Evolutionary conservation across 1,139 yeast genomes (phyloP).

Genomic region (Yamadazyma triangularis): DNA sequence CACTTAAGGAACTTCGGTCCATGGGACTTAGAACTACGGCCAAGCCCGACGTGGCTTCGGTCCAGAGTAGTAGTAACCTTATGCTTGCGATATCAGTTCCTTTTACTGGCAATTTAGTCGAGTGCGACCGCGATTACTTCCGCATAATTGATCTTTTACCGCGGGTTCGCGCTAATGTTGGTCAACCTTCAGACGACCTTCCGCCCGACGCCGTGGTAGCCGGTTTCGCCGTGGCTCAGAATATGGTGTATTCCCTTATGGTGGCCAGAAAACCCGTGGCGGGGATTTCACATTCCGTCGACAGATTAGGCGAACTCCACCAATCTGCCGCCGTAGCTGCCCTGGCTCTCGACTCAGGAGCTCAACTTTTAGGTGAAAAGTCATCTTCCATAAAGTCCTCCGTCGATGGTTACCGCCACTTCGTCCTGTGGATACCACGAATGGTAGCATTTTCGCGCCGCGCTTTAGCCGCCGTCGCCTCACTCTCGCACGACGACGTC

Average conservation of each 20-base stretch:
- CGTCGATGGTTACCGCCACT: too few relatives aligned
- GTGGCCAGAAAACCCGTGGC: conserved; percentile 45
- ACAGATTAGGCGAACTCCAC: conserved; percentile 16
- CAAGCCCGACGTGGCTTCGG: conserved; percentile 57
- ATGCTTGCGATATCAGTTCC: conserved; percentile 55
- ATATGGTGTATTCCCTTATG: conserved; percentile 53
- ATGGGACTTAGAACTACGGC: conserved; percentile 71
- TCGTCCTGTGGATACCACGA: too few relatives aligned
- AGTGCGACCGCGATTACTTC: conserved; percentile 59
- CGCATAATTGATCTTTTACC: conserved; percentile 77
- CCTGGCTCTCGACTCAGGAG: conserved; percentile 10
- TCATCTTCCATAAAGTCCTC: too few relatives aligned
- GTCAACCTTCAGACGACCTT: conserved; percentile 64
- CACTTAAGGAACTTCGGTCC: conserved; percentile 65
- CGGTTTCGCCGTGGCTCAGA: conserved; percentile 78
- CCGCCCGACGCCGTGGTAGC: conserved; percentile 72
- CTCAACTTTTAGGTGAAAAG: too few relatives aligned
- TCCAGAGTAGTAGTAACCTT: conserved; percentile 59
- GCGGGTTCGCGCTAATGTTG: conserved; percentile 62
- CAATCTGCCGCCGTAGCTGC: conserved; percentile 8
- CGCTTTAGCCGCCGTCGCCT: too few relatives aligned
- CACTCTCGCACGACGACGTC: too few relatives aligned
- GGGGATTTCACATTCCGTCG: conserved; percentile 29
- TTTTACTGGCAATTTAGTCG: conserved; percentile 36
- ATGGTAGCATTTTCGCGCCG: too few relatives aligned